Conservation (phyloP, 768 basidiomycete genomes). For the Boletus rubescentipes region DNA sequence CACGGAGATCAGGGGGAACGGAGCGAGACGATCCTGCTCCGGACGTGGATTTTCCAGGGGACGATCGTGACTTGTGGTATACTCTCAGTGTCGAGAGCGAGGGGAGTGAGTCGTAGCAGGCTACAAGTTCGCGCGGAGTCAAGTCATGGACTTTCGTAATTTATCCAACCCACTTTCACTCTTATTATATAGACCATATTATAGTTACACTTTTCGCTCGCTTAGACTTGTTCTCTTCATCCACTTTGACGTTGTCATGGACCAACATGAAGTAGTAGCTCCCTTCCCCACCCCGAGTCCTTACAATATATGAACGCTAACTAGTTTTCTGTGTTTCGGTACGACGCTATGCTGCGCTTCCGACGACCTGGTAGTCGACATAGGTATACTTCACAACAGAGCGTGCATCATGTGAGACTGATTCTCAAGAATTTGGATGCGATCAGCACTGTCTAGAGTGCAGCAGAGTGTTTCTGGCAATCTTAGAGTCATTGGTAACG, state of each 20-base stretch:
- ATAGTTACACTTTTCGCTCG: no score
- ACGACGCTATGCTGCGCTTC: no score
- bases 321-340: no score
- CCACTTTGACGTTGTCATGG: background rate
- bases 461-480: no score
- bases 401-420: no score
- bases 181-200: background rate
- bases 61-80: background rate
- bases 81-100: background rate
- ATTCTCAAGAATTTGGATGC: no score
- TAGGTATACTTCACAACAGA: no score
- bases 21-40: background rate
- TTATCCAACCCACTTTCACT: background rate
- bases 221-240: background rate
- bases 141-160: background rate
- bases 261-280: background rate
- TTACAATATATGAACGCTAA: background rate
- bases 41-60: background rate
- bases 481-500: no score
- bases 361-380: no score
- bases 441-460: no score
- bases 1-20: background rate
- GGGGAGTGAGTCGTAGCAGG: background rate
- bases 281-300: background rate
- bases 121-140: background rate